Evolutionary conservation across 2,329 filamentous ascomycete genomes (phyloP).

Genomic region (Aphanocladium album): DNA sequence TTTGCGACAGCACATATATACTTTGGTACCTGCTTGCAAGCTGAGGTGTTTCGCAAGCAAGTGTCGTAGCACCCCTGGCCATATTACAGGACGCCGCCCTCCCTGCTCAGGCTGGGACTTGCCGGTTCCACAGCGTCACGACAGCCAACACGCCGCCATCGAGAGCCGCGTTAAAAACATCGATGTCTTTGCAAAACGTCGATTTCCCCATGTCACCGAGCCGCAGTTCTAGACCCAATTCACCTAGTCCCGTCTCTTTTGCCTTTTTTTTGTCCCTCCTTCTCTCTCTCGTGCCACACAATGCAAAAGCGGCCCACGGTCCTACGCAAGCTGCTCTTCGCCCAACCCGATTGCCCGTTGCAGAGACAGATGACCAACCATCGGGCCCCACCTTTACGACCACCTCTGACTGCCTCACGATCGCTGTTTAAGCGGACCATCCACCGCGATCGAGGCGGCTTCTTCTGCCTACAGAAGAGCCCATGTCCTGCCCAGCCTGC

Average conservation of each 20-base stretch:
- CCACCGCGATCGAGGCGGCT: conserved; percentile 1
- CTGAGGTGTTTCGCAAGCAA: no score
- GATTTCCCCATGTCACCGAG: not conserved
- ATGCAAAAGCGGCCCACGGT: not conserved
- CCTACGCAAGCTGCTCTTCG: not conserved
- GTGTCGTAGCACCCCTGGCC: no score
- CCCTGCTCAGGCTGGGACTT: no score
- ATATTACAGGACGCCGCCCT: no score
- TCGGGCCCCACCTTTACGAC: not conserved
- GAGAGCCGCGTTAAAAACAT: not conserved
- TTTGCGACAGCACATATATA: no score
- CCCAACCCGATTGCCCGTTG: conserved; percentile 6
- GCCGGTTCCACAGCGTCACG: not conserved
- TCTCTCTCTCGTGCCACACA: no score
- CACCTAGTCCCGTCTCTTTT: not conserved
- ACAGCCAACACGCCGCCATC: not conserved
- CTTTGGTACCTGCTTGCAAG: no score
- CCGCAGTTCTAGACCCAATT: not conserved
- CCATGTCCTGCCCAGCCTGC: no score
- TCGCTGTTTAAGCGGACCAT: conserved; percentile 1
- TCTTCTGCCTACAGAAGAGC: not conserved
- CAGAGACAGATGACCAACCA: conserved; percentile 1
- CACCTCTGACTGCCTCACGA: not conserved
- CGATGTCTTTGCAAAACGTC: conserved; percentile 6
- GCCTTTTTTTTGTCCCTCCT: not conserved